Conservation (phyloP, 2,329 filamentous ascomycete species). For the Hymenoscyphus repandus region DNA sequence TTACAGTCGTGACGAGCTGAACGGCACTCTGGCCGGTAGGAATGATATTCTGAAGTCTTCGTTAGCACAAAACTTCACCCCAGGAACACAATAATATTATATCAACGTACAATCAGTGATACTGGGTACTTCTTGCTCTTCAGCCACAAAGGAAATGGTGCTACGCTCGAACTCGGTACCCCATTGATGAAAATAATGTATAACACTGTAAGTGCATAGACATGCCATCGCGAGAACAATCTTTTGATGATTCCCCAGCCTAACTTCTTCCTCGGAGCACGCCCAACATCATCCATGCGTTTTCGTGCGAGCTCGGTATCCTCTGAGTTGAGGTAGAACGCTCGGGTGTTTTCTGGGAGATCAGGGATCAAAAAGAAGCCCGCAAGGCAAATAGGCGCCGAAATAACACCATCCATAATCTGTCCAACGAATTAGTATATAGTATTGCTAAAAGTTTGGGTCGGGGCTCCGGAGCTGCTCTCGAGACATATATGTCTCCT, state of each 20-base stretch:
- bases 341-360: conserved; percentile 25
- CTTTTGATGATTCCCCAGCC: conserved; percentile 22
- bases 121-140: conserved; percentile 39
- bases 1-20: conserved; percentile 47
- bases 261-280: conserved; percentile 25
- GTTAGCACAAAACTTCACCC: neutral
- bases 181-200: conserved; percentile 38
- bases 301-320: conserved; percentile 19
- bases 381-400: conserved; percentile 27
- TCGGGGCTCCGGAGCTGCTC: no score
- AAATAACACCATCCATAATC: conserved; percentile 39
- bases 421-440: no score
- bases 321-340: conserved; percentile 21
- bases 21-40: conserved; percentile 44
- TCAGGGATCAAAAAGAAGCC: conserved; percentile 29
- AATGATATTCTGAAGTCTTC: conserved; percentile 37
- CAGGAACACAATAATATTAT: neutral
- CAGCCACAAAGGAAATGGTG: conserved; percentile 37
- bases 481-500: no score
- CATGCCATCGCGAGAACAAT: conserved; percentile 35
- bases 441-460: no score
- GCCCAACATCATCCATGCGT: conserved; percentile 25
- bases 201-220: conserved; percentile 34
- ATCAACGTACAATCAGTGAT: conserved; percentile 38
- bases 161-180: conserved; percentile 31